A percentile compares a stretch with the other conserved stretches of the same genome.
Evolutionary conservation across 2,329 filamentous ascomycete species (phyloP).

Genomic region (Aspergillus ustus): DNA sequence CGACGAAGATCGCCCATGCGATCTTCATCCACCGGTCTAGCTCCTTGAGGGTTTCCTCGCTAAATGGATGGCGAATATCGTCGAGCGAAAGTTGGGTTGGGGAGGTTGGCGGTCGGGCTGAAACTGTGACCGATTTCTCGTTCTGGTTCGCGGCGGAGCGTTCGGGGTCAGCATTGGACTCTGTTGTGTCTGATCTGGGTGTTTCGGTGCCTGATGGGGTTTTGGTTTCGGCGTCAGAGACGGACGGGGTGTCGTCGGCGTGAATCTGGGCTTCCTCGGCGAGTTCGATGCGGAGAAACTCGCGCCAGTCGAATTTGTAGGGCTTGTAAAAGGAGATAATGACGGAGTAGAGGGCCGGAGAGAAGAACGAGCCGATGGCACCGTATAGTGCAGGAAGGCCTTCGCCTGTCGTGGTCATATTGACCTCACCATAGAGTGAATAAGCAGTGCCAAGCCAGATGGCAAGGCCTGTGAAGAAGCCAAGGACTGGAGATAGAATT

Average conservation of each 20-base stretch:
- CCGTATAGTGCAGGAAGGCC: constrained; percentile 52
- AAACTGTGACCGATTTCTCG: constrained; percentile 3
- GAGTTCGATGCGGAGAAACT: constrained; percentile 54
- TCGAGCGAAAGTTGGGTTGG: constrained; percentile 36
- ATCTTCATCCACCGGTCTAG: constrained; percentile 46
- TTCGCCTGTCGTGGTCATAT: constrained; percentile 46
- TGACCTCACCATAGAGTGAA: constrained; percentile 46
- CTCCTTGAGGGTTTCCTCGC: constrained; percentile 38
- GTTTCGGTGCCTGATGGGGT: constrained; percentile 1
- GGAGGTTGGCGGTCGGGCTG: background rate
- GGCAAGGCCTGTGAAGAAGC: constrained; percentile 48
- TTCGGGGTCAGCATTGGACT: constrained; percentile 2
- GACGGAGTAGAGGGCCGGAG: constrained; percentile 52
- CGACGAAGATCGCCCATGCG: constrained; percentile 46
- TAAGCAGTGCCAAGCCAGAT: constrained; percentile 52
- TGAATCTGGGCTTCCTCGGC: constrained; percentile 43
- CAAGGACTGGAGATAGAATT: constrained; percentile 43
- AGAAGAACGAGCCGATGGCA: constrained; percentile 52
- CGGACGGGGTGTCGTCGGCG: constrained; percentile 12
- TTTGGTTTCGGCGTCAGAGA: background rate
- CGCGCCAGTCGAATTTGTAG: constrained; percentile 48
- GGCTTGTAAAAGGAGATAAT: constrained; percentile 49
- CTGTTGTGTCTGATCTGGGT: constrained; percentile 7
- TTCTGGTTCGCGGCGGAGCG: constrained; percentile 1
- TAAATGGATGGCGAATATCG: constrained; percentile 52